Evolutionary conservation across 441 rosid species (phyloP).

Genomic region (Corymbia calophylla): DNA sequence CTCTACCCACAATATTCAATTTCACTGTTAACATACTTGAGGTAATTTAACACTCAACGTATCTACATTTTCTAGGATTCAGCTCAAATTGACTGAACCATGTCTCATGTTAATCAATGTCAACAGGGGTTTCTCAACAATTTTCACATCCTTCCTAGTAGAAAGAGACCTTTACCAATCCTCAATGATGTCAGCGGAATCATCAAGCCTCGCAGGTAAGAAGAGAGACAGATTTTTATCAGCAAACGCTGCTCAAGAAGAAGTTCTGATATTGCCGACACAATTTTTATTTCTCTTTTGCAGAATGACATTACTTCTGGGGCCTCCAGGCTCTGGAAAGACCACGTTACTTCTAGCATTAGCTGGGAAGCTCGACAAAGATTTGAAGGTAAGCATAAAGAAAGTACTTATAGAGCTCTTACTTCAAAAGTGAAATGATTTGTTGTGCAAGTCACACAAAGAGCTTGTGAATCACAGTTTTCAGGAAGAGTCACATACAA

Average conservation of each 20-base stretch:
- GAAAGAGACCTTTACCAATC: slow-evolving; percentile 5
- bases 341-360: slow-evolving; percentile 52
- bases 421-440: background rate
- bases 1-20: slow-evolving; percentile 9
- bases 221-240: background rate
- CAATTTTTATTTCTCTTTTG: background rate
- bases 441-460: background rate
- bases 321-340: slow-evolving; percentile 65
- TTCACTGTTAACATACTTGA: slow-evolving; percentile 1
- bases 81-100: background rate
- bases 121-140: background rate
- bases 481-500: slow-evolving; percentile 52
- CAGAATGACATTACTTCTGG: slow-evolving; percentile 59
- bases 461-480: slow-evolving; percentile 18
- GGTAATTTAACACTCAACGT: background rate
- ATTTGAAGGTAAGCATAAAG: slow-evolving; percentile 31
- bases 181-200: slow-evolving; percentile 2
- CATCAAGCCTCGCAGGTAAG: background rate
- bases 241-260: background rate
- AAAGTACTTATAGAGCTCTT: background rate
- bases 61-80: background rate
- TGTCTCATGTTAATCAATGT: background rate
- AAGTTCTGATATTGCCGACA: background rate
- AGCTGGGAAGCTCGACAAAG: slow-evolving; percentile 58
- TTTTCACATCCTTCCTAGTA: slow-evolving; percentile 1